phyloP scores from a whole-genome alignment of 805 yeast species.

The Kluyveromyces nonfermentans region DNA sequence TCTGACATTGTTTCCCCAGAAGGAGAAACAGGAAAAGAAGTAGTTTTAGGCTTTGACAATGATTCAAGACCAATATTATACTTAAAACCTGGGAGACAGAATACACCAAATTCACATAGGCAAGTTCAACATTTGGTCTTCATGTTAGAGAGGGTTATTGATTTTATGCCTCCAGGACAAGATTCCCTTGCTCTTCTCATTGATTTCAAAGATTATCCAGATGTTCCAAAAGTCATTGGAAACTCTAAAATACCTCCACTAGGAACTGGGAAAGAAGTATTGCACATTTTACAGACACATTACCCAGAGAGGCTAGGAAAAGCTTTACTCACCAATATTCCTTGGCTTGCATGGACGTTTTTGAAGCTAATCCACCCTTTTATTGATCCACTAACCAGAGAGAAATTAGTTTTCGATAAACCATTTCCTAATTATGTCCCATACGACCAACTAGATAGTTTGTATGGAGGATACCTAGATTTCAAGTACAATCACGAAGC shows the following conservation, averaged over 20 bases:
- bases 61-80: constrained; percentile 88
- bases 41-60: constrained; percentile 83
- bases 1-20: constrained; percentile 51
- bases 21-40: constrained; percentile 87
- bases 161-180: constrained; percentile 94
- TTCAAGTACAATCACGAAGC: constrained; percentile 72
- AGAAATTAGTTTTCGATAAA: constrained; percentile 84
- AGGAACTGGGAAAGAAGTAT: constrained; percentile 80
- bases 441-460: constrained; percentile 65
- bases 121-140: constrained; percentile 95
- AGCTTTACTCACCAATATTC: constrained; percentile 85
- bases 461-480: constrained; percentile 78
- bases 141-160: constrained; percentile 86
- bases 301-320: constrained; percentile 95
- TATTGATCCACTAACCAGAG: constrained; percentile 91
- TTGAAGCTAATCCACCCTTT: constrained; percentile 88
- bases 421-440: constrained; percentile 83
- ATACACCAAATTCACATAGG: constrained; percentile 78
- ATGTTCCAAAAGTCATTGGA: constrained; percentile 45
- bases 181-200: constrained; percentile 85
- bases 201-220: constrained; percentile 73
- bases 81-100: constrained; percentile 90
- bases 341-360: constrained; percentile 90
- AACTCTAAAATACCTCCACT: constrained; percentile 76
- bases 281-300: constrained; percentile 90